These are phyloP conservation scores for Hypomyces rosellus DNA, from an alignment of 2,329 filamentous ascomycete species.

Conservation along the genomic window DNA sequence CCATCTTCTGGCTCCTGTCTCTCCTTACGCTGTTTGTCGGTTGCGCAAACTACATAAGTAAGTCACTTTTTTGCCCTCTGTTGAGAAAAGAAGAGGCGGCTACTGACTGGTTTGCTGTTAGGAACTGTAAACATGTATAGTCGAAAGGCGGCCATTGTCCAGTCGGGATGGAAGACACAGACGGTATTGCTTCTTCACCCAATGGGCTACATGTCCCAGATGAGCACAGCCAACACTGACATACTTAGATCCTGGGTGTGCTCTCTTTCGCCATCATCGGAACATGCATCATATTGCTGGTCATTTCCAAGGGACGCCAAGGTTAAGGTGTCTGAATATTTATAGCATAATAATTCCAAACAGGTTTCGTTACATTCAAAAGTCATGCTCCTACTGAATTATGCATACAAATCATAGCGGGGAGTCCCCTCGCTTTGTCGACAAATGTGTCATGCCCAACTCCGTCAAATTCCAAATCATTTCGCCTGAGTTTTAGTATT, in stretches of 20 bases:
- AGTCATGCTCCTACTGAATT: not conserved
- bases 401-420: not conserved
- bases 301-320: constrained; percentile 35
- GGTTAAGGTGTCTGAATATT: not conserved
- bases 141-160: constrained; percentile 72
- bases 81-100: too few species aligned
- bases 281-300: constrained; percentile 58
- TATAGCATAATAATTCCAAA: not conserved
- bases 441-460: constrained; percentile 1
- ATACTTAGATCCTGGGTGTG: constrained; percentile 50
- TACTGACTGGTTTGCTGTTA: constrained; percentile 20
- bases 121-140: constrained; percentile 75
- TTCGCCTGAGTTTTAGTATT: constrained; percentile 21
- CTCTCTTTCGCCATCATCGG: constrained; percentile 58
- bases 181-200: constrained; percentile 40
- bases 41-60: constrained; percentile 79
- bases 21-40: constrained; percentile 71
- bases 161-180: constrained; percentile 91
- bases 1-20: constrained; percentile 81
- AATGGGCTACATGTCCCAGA: too few species aligned
- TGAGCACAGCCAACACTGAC: not conserved
- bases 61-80: constrained; percentile 23
- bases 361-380: not conserved
- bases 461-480: constrained; percentile 4
- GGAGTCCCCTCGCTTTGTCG: not conserved